Percentiles rank a stretch among this genome's conserved stretches.
phyloP scores from a whole-genome alignment of 2,329 filamentous ascomycete genomes.

The Aquanectria penicillioides region DNA sequence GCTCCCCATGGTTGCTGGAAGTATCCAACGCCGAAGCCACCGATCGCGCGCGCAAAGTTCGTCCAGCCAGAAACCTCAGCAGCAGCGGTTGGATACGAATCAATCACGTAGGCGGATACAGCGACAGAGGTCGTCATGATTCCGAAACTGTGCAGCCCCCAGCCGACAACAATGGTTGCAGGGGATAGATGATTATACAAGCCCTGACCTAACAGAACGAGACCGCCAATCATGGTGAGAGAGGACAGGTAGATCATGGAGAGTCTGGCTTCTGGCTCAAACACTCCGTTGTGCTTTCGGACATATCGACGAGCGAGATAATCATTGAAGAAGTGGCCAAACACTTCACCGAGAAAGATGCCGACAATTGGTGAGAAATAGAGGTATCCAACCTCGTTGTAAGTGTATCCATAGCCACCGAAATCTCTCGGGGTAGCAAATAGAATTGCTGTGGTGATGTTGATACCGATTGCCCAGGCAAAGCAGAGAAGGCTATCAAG shows the following conservation, averaged over 20 bases:
- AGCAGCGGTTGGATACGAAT: conserved; percentile 59
- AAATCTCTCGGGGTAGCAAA: conserved; percentile 43
- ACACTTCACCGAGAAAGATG: conserved; percentile 61
- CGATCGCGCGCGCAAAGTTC: conserved; percentile 48
- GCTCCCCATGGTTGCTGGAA: conserved; percentile 58
- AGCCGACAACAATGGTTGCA: conserved; percentile 42
- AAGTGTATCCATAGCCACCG: conserved; percentile 60
- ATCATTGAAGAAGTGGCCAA: conserved; percentile 68
- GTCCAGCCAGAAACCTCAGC: conserved; percentile 59
- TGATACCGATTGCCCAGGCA: conserved; percentile 64
- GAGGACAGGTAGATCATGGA: conserved; percentile 57
- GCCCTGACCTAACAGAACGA: conserved; percentile 63
- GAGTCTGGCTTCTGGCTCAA: conserved; percentile 67
- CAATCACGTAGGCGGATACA: conserved; percentile 58
- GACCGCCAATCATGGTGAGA: conserved; percentile 59
- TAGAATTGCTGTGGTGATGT: conserved; percentile 64
- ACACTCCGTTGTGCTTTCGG: conserved; percentile 57
- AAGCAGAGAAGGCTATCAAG: conserved; percentile 47
- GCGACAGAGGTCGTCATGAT: conserved; percentile 62
- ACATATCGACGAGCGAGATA: conserved; percentile 56
- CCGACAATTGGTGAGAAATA: conserved; percentile 68
- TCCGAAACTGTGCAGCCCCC: conserved; percentile 65
- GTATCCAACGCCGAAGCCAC: conserved; percentile 60
- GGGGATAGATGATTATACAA: conserved; percentile 54
- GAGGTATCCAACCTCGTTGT: conserved; percentile 62